Conservation (phyloP, 148 eudicot species). For the Silene uniflora region DNA sequence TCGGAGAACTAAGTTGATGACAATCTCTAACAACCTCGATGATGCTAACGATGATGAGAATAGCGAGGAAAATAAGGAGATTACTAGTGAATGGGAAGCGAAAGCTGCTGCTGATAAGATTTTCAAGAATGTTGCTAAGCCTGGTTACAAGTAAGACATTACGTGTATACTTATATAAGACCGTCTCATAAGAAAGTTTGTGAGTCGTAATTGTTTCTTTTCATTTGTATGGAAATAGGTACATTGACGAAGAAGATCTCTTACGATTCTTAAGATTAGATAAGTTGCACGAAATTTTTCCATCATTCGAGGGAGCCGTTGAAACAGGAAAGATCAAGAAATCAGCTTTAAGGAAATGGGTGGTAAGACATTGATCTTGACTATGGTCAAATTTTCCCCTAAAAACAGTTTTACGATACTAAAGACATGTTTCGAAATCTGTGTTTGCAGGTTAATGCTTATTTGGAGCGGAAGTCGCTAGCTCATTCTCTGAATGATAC, state of each 20-base stretch:
- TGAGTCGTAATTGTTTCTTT: not conserved
- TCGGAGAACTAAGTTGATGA: constrained; percentile 43
- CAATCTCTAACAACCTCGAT: constrained; percentile 50
- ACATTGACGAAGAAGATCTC: constrained; percentile 73
- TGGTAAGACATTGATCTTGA: constrained; percentile 40
- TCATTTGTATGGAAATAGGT: constrained; percentile 32
- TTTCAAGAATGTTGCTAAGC: constrained; percentile 61
- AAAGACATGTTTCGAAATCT: too few relatives aligned
- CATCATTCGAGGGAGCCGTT: constrained; percentile 54
- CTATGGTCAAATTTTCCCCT: too few relatives aligned
- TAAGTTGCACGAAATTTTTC: constrained; percentile 51
- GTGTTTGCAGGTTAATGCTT: constrained; percentile 57
- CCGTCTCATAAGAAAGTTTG: not conserved
- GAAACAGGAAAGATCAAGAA: constrained; percentile 64
- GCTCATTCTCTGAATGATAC: constrained; percentile 71
- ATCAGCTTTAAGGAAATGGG: constrained; percentile 66
- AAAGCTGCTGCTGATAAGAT: constrained; percentile 47
- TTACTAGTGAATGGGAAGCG: constrained; percentile 73
- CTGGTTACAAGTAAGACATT: constrained; percentile 45
- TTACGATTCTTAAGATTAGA: constrained; percentile 54
- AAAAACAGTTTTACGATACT: too few relatives aligned
- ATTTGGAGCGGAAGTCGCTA: constrained; percentile 65
- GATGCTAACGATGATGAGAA: constrained; percentile 40
- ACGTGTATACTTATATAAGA: not conserved
- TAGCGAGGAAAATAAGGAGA: constrained; percentile 36